Conservation (phyloP, 208 protist species). For the Wallacemonas collosoma region DNA sequence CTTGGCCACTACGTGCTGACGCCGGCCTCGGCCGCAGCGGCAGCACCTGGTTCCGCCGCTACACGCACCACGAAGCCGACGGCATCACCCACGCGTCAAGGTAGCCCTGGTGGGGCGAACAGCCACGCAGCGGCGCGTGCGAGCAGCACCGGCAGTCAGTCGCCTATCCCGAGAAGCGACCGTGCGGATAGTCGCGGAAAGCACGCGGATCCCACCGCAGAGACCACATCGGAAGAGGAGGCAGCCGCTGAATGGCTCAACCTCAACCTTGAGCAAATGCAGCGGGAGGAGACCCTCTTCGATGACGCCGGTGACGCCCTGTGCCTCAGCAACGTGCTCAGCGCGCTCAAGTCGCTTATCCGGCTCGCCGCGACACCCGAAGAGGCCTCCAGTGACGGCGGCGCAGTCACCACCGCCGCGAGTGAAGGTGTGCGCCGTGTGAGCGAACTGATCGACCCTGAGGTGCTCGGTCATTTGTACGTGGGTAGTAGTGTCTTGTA, state of each 20-base stretch:
- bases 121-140: not conserved
- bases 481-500: slow-evolving; percentile 42
- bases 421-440: slow-evolving; percentile 16
- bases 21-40: slow-evolving; percentile 19
- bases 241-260: slow-evolving; percentile 18
- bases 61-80: slow-evolving; percentile 10
- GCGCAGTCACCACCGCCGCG: not conserved
- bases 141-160: no score
- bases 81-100: slow-evolving; percentile 2
- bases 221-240: slow-evolving; percentile 14
- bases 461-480: slow-evolving; percentile 28
- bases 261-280: slow-evolving; percentile 7
- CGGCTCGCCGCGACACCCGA: slow-evolving; percentile 10
- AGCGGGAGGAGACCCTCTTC: slow-evolving; percentile 28
- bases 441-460: slow-evolving; percentile 28
- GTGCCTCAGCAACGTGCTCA: slow-evolving; percentile 35
- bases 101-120: not conserved
- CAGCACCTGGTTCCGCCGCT: slow-evolving; percentile 14
- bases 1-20: slow-evolving; percentile 38
- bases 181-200: no score
- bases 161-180: no score
- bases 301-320: slow-evolving; percentile 30
- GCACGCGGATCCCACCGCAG: slow-evolving; percentile 2
- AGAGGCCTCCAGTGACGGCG: not conserved
- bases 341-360: slow-evolving; percentile 30